These are phyloP conservation scores for Phenoliferia sp. DNA, from an alignment of 1,284 basidiomycete species.

Conservation along the genomic window DNA sequence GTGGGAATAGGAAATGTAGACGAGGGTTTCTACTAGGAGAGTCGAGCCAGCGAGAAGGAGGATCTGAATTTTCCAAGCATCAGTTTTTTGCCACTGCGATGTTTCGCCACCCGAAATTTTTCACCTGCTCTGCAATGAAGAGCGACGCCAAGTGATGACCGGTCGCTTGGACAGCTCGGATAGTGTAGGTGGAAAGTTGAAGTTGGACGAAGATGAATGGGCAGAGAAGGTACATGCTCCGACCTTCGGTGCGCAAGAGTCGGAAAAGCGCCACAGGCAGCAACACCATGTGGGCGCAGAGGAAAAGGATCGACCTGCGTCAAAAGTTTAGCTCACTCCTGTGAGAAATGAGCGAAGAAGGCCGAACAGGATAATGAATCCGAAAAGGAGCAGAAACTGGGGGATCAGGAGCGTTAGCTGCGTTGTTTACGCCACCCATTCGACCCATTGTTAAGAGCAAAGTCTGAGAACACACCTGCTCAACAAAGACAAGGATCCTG, in stretches of 20 bases:
- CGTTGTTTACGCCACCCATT: too few relatives aligned
- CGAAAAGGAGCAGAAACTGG: neutral
- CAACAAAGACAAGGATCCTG: neutral
- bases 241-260: neutral
- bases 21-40: neutral
- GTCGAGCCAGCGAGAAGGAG: neutral
- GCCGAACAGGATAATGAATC: neutral
- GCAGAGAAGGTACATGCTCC: neutral
- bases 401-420: neutral
- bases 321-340: neutral
- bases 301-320: neutral
- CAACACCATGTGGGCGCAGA: neutral
- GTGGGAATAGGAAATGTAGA: neutral
- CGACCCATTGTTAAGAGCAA: neutral
- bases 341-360: neutral
- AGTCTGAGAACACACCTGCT: neutral
- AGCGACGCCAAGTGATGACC: neutral
- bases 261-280: neutral
- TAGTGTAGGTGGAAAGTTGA: neutral
- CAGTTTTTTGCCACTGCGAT: neutral
- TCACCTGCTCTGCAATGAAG: neutral
- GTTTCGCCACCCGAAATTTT: neutral
- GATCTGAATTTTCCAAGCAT: neutral
- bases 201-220: neutral
- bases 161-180: neutral